Evolutionary conservation across 129 eudicot genomes (phyloP), one percentile per base, ranked within the genome.

Genomic region (Mikania micrantha): DNA sequence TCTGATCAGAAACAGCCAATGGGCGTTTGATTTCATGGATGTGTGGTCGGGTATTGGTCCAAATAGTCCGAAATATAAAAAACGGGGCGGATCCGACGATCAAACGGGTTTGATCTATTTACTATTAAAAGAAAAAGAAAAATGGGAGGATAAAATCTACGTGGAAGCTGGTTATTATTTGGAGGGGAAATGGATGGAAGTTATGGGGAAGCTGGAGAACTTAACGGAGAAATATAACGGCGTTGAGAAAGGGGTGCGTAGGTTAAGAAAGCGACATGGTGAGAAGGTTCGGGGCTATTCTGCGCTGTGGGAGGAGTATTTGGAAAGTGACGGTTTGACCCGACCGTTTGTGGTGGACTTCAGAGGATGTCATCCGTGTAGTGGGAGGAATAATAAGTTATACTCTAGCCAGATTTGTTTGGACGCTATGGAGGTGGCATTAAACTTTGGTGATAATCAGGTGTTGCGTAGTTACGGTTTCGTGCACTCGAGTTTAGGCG

Each of bases 161-260:
- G 79, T 90, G 19, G 96, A 90, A 60, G 72, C 69, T 0, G 90
- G 66, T 21, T 90, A 68, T 71, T 90, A 90, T 39, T 90, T 90
- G n/a, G 90, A 90, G 69, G 96, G 95, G 52, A 86, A 90, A 39
- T 90, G 96, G 95, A 21, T 86, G 64, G 96, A 90, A 36, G 86
- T 90, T 1, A 85, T 84, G 54, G 86, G 68, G 13, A 80, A 53
- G 3, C 58, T 83, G 5, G 85, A 77, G 38, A 80, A 79, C 24
- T 52, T 75, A 2, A 76, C 83, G 19, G 71, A 34, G 38, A 71
- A 6, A 59, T 89, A 89, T 27, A 3, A 39, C 34, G 75, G 28
- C 4, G 72, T 81, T 6, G 94, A 89, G 80, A 79, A 57, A 66
- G 32, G 58, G 72, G 88, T 9, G 78, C 67, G 78, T 29, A 45